These are phyloP conservation scores for Pleurotus sapidus DNA, from an alignment of 768 basidiomycete species.

Conservation along the genomic window DNA sequence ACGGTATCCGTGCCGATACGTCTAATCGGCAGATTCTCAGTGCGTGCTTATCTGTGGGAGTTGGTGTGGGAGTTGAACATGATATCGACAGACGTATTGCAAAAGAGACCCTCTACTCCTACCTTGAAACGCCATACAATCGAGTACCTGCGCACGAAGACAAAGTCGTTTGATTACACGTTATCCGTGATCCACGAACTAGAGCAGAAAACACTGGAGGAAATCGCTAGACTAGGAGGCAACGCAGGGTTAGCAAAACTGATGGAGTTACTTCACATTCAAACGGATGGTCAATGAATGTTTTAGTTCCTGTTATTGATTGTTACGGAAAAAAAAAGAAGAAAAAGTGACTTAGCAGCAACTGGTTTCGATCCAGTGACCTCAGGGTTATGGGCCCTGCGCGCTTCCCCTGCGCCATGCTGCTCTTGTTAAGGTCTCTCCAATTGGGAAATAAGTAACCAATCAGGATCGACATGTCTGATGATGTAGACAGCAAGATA, in stretches of 20 bases:
- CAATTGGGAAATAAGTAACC: neutral
- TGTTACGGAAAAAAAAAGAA: neutral
- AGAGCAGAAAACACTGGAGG: conserved; percentile 62
- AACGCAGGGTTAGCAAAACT: conserved; percentile 61
- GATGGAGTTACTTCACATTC: conserved; percentile 49
- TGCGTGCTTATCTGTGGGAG: conserved; percentile 34
- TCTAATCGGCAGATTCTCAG: conserved; percentile 83
- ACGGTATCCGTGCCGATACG: conserved; percentile 77
- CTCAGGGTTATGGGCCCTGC: neutral
- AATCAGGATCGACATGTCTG: no score
- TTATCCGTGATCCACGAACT: conserved; percentile 62
- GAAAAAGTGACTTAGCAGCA: neutral
- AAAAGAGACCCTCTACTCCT: conserved; percentile 80
- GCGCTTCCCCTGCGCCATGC: neutral
- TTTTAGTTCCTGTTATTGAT: no score
- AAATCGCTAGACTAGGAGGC: conserved; percentile 76
- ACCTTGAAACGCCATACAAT: conserved; percentile 82
- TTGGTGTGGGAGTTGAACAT: neutral
- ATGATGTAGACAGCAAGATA: neutral
- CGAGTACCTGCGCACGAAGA: conserved; percentile 69
- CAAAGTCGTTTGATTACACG: conserved; percentile 88
- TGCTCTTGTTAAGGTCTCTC: neutral
- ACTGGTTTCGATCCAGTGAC: conserved; percentile 2
- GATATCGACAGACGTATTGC: conserved; percentile 67
- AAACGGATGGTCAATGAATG: neutral